These are phyloP conservation scores for Phaeophleospora eucalypticola DNA, from an alignment of 2,329 filamentous ascomycete genomes.

Conservation along the genomic window DNA sequence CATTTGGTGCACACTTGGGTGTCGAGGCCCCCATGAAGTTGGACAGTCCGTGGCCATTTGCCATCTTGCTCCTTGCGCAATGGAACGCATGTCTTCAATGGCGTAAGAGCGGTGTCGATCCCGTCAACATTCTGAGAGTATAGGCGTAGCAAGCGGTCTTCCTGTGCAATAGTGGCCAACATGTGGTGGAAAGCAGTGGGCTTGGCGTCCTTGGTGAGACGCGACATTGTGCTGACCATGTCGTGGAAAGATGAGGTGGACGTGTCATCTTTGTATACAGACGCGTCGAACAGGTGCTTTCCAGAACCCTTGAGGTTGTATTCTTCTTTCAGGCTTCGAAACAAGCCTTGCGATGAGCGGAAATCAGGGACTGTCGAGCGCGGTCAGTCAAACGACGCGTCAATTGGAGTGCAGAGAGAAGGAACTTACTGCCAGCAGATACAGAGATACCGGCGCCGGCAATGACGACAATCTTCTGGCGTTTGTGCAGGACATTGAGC, in stretches of 20 bases:
- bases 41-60: constrained; percentile 89
- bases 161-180: constrained; percentile 80
- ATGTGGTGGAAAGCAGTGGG: constrained; percentile 92
- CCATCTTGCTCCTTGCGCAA: constrained; percentile 66
- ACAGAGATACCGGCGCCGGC: constrained; percentile 96
- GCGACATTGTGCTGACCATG: constrained; percentile 87
- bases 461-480: constrained; percentile 95
- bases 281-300: constrained; percentile 94
- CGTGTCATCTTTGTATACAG: constrained; percentile 87
- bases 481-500: constrained; percentile 71
- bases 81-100: constrained; percentile 75
- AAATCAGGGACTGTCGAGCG: constrained; percentile 76
- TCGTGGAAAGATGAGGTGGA: constrained; percentile 89
- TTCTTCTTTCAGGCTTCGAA: constrained; percentile 76
- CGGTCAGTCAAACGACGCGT: constrained; percentile 21
- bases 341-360: constrained; percentile 83
- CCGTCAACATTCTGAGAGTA: constrained; percentile 98
- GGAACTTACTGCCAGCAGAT: constrained; percentile 75
- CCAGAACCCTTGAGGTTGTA: constrained; percentile 91
- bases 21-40: constrained; percentile 86
- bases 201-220: constrained; percentile 69
- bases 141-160: constrained; percentile 80
- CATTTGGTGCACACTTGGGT: constrained; percentile 99
- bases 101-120: constrained; percentile 78
- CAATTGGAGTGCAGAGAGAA: constrained; percentile 6